Conservation (phyloP, 1,284 basidiomycete species). For the Inonotus obliquus region DNA sequence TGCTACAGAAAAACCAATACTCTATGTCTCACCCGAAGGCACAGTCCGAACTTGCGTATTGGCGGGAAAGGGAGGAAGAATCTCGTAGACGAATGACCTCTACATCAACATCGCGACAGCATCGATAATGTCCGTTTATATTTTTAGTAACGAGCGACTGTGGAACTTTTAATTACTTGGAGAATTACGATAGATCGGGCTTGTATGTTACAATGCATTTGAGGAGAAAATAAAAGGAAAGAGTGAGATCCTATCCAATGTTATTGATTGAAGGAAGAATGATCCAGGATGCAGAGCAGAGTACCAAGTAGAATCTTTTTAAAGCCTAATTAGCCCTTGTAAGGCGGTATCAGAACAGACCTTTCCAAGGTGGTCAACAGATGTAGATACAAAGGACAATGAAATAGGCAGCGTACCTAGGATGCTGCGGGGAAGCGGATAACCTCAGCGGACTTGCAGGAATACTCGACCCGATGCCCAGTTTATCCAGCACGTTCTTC, state of each 20-base stretch:
- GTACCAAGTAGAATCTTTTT: neutral
- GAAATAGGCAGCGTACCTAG: constrained; percentile 13
- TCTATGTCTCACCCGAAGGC: constrained; percentile 50
- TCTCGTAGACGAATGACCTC: constrained; percentile 41
- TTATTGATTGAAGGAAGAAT: constrained; percentile 12
- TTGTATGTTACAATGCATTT: neutral
- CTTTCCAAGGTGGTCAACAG: constrained; percentile 11
- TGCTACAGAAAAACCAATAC: constrained; percentile 31
- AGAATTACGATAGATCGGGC: neutral
- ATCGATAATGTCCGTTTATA: neutral
- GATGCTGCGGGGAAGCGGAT: constrained; percentile 53
- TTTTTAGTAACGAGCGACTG: neutral
- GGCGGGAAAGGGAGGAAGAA: constrained; percentile 54
- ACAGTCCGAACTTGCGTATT: constrained; percentile 54
- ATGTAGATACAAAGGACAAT: neutral
- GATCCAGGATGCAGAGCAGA: neutral
- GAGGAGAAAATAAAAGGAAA: neutral
- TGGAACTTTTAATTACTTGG: neutral
- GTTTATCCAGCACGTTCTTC: constrained; percentile 67
- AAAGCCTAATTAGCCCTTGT: constrained; percentile 21
- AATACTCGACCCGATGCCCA: constrained; percentile 71
- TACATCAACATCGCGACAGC: constrained; percentile 19
- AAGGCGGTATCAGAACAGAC: constrained; percentile 28
- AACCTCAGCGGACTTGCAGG: constrained; percentile 57
- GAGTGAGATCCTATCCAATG: neutral